phyloP scores from a whole-genome alignment of 139 green algal species.

The Chlorella sp. region DNA sequence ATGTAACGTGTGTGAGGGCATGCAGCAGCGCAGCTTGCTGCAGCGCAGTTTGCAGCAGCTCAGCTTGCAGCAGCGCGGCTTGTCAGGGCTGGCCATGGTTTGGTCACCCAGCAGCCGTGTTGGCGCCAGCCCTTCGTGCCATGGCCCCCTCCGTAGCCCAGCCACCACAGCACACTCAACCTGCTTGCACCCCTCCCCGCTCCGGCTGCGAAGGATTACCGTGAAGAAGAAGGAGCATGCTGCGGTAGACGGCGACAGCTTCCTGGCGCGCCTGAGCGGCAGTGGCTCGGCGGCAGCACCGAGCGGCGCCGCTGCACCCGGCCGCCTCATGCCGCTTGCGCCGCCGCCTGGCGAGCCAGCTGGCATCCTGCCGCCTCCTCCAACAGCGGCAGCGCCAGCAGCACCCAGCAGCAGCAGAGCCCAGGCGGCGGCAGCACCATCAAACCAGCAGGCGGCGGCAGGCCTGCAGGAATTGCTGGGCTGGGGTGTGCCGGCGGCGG shows the following conservation, averaged over 20 bases:
- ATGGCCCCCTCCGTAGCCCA: no score
- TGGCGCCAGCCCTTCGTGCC: no score
- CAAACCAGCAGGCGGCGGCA: neutral
- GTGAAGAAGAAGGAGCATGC: constrained; percentile 34
- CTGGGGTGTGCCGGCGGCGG: neutral
- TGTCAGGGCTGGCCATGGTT: no score
- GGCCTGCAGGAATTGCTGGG: constrained; percentile 17
- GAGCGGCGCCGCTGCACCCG: neutral
- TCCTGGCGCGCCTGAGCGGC: constrained; percentile 35
- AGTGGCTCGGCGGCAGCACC: neutral
- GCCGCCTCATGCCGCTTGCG: constrained; percentile 1
- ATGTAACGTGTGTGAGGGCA: neutral
- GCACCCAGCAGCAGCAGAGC: neutral
- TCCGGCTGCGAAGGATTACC: constrained; percentile 45
- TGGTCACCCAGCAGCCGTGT: no score
- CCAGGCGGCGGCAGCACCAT: neutral
- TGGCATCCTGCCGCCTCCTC: neutral
- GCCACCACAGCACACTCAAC: neutral
- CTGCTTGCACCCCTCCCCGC: no score
- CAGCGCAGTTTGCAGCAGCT: neutral
- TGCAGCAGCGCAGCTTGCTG: no score
- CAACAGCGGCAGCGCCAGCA: neutral
- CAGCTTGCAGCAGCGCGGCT: neutral
- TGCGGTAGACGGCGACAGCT: constrained; percentile 33
- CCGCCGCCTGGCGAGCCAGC: constrained; percentile 17